Evolutionary conservation across 768 basidiomycete species (phyloP).

Genomic region (Phlegmacium glaucopus): DNA sequence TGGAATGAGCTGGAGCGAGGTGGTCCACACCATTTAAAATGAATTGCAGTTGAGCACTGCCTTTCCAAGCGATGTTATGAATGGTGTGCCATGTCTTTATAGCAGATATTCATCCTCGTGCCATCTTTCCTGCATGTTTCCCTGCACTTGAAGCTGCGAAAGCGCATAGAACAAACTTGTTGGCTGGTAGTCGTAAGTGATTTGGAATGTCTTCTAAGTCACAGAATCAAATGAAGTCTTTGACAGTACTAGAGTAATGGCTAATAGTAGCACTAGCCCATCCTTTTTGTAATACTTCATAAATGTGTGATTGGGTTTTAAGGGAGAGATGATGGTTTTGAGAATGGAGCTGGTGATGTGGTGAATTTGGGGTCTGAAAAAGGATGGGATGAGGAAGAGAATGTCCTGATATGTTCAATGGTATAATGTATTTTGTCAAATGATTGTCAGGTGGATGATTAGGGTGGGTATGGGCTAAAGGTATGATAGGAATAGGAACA

Average conservation of each 20-base stretch:
- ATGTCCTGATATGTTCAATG: too few species aligned
- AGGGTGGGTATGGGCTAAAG: too few species aligned
- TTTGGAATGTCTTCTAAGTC: constrained; percentile 12
- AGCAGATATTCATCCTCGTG: constrained; percentile 19
- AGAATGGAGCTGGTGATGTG: neutral
- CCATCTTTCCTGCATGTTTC: constrained; percentile 10
- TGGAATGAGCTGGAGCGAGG: constrained; percentile 17
- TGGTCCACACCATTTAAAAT: constrained; percentile 21
- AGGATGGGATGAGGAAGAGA: too few species aligned
- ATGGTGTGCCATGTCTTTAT: constrained; percentile 33
- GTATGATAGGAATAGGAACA: too few species aligned
- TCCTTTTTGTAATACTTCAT: constrained; percentile 4
- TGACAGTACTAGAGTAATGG: too few species aligned
- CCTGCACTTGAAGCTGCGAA: constrained; percentile 26
- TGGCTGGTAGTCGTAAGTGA: constrained; percentile 14
- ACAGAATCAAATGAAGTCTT: constrained; percentile 19
- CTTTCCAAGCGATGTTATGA: constrained; percentile 21
- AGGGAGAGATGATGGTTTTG: neutral
- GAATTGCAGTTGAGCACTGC: constrained; percentile 15
- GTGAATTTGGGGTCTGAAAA: neutral
- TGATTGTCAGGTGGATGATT: too few species aligned
- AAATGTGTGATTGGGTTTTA: neutral
- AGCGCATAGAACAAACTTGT: constrained; percentile 23
- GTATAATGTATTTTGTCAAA: too few species aligned
- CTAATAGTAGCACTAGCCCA: constrained; percentile 7